Percentiles rank a stretch among this genome's conserved stretches.
Evolutionary conservation across 2,329 filamentous ascomycete species (phyloP).

Genomic region (Colletotrichum viniferum): DNA sequence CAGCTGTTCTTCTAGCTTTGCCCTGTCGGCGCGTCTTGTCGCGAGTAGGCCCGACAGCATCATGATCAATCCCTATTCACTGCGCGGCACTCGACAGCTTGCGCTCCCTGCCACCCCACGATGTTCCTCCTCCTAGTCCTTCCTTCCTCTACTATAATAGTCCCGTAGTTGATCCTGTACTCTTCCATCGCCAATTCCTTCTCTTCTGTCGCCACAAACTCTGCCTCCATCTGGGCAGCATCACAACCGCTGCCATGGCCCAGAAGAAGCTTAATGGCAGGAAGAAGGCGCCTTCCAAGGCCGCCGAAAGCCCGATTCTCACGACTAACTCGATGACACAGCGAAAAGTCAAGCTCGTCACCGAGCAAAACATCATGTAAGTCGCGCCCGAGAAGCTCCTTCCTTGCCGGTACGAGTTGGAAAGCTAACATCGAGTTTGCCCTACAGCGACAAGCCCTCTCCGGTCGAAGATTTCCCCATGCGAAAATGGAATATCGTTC

Average conservation of each 20-base stretch:
- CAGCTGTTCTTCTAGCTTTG: background rate
- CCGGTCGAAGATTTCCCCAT: constrained; percentile 89
- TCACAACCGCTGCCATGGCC: background rate
- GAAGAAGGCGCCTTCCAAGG: background rate
- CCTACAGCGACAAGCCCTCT: constrained; percentile 73
- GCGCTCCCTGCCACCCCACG: background rate
- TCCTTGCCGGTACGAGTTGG: background rate
- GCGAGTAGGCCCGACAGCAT: background rate
- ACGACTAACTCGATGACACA: constrained; percentile 52
- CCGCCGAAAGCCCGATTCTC: background rate
- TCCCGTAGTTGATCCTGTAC: background rate
- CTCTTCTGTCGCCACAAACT: background rate
- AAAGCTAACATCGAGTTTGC: constrained; percentile 23
- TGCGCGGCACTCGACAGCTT: background rate
- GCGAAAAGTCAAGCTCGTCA: constrained; percentile 90
- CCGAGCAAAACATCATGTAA: constrained; percentile 88
- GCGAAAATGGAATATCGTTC: constrained; percentile 87
- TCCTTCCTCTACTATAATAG: background rate
- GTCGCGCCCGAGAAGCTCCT: constrained; percentile 2
- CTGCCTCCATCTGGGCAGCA: background rate
- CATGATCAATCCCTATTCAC: background rate
- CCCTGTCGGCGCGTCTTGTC: background rate
- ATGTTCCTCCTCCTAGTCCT: background rate
- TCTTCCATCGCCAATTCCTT: background rate
- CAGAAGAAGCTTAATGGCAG: background rate